Conservation (phyloP, 495 filamentous ascomycete species). For the Oidiodendron maius region DNA sequence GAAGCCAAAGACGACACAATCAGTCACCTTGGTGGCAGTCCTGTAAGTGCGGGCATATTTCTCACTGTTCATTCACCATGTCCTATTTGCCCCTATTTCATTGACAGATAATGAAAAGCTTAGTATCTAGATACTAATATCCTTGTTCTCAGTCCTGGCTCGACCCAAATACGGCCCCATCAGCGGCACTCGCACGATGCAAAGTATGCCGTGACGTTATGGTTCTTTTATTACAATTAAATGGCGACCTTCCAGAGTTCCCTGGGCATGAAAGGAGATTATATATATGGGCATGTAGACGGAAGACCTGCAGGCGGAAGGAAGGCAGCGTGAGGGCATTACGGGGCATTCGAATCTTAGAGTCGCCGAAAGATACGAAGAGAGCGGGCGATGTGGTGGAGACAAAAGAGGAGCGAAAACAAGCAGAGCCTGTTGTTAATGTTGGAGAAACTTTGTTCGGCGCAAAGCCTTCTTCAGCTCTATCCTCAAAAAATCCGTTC, state of each 20-base stretch:
- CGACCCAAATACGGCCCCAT: conserved; percentile 60
- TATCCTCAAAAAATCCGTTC: conserved; percentile 39
- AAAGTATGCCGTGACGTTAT: conserved; percentile 82
- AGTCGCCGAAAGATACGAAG: conserved; percentile 23
- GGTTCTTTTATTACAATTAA: conserved; percentile 80
- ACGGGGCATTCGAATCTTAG: conserved; percentile 51
- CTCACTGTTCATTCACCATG: conserved; percentile 3
- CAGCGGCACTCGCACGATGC: conserved; percentile 76
- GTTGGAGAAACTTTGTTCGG: conserved; percentile 55
- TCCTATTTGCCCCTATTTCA: not conserved
- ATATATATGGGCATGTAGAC: conserved; percentile 75
- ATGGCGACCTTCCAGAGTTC: conserved; percentile 80
- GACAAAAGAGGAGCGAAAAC: conserved; percentile 25
- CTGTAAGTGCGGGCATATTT: conserved; percentile 52
- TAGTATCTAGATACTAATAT: conserved; percentile 1
- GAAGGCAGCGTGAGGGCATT: conserved; percentile 72
- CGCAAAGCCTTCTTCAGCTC: conserved; percentile 29
- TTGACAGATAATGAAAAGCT: not conserved
- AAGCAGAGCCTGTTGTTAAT: conserved; percentile 24
- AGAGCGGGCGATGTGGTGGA: conserved; percentile 24
- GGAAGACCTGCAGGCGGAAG: conserved; percentile 76
- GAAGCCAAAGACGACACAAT: conserved; percentile 79
- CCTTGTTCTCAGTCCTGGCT: conserved; percentile 67
- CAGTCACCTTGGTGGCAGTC: conserved; percentile 80
- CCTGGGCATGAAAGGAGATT: conserved; percentile 79